Evolutionary conservation across 2,329 filamentous ascomycete species (phyloP).

Genomic region (Ophiostoma tasmaniense): DNA sequence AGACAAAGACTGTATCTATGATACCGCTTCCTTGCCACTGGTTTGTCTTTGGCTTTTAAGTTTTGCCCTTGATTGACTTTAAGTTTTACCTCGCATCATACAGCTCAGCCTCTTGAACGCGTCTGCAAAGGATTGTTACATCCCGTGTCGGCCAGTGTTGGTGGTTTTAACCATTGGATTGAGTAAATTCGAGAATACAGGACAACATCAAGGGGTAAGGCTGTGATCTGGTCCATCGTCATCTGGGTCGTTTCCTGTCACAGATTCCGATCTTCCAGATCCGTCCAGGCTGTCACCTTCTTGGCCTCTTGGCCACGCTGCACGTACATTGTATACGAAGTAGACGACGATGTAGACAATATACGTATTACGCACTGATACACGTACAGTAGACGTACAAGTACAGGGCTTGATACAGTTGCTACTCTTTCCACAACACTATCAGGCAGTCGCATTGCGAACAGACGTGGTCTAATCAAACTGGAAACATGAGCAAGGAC

Average conservation of each 20-base stretch:
- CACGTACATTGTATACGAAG: background rate
- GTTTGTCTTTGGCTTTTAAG: background rate
- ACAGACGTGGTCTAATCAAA: background rate
- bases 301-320: background rate
- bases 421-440: background rate
- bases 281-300: background rate
- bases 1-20: background rate
- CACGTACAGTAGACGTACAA: background rate
- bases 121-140: slow-evolving; percentile 17
- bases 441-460: background rate
- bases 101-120: slow-evolving; percentile 10
- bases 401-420: background rate
- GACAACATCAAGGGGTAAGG: background rate
- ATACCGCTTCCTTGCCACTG: background rate
- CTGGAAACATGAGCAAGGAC: background rate
- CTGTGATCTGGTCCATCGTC: background rate
- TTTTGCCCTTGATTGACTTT: too few relatives aligned
- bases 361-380: background rate
- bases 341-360: background rate
- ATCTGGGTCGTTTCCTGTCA: background rate
- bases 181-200: background rate
- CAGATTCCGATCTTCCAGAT: background rate
- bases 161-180: too few relatives aligned
- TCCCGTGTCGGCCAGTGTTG: slow-evolving; percentile 13
- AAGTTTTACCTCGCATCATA: background rate